These are phyloP conservation scores for Trypanosoma conorhini DNA, from an alignment of 208 protist genomes.

Conservation along the genomic window DNA sequence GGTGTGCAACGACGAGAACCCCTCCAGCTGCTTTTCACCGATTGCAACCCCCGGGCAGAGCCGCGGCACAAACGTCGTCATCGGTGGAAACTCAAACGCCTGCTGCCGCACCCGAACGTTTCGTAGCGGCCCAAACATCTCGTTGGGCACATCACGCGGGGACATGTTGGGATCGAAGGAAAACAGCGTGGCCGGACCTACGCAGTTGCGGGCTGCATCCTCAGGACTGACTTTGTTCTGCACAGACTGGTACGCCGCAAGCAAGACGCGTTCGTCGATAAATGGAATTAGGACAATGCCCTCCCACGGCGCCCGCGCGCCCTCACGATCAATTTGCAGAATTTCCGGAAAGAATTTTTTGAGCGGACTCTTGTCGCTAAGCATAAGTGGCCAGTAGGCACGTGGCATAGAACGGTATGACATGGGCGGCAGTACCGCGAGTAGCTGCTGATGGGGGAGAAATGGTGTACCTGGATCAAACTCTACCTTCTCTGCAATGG, in stretches of 20 bases:
- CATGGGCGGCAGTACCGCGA: slow-evolving; percentile 97
- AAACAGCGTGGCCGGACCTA: slow-evolving; percentile 65
- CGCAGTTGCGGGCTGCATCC: slow-evolving; percentile 68
- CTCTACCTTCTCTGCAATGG: slow-evolving; percentile 45
- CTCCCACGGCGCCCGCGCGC: slow-evolving; percentile 86
- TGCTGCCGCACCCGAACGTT: slow-evolving; percentile 54
- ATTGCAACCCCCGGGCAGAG: slow-evolving; percentile 65
- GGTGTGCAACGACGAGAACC: slow-evolving; percentile 76
- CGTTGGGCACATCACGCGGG: slow-evolving; percentile 49
- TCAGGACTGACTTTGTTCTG: slow-evolving; percentile 62
- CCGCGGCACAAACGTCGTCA: slow-evolving; percentile 48
- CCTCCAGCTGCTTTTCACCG: slow-evolving; percentile 64
- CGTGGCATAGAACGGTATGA: slow-evolving; percentile 88
- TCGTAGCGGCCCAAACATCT: slow-evolving; percentile 59
- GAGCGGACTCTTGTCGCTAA: slow-evolving; percentile 67
- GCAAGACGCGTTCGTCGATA: slow-evolving; percentile 79
- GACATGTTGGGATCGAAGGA: slow-evolving; percentile 59
- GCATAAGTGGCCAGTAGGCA: slow-evolving; percentile 87
- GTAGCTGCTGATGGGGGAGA: slow-evolving; percentile 96
- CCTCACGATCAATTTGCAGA: slow-evolving; percentile 89
- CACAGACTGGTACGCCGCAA: slow-evolving; percentile 79
- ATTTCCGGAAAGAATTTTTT: slow-evolving; percentile 82
- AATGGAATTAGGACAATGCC: slow-evolving; percentile 93
- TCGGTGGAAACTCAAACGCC: slow-evolving; percentile 55
- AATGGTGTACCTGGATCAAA: slow-evolving; percentile 85